Percentiles rank a stretch among this genome's conserved stretches.
These are phyloP conservation scores for Chenopodium suecicum DNA, from an alignment of 148 eudicot species.

Conservation along the genomic window DNA sequence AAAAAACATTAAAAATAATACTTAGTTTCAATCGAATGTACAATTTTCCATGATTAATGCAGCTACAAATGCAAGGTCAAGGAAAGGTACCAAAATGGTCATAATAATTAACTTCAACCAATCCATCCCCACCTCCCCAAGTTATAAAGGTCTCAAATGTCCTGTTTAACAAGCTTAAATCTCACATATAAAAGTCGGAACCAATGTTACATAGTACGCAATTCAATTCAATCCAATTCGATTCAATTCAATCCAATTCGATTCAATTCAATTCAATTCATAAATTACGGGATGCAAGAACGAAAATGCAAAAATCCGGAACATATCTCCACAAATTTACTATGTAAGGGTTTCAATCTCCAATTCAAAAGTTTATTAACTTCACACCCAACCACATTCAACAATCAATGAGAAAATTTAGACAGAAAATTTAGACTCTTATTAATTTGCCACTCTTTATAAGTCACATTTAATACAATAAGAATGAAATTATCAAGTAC, in stretches of 20 bases:
- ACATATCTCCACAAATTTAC: no score
- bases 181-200: not conserved
- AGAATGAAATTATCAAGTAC: not conserved
- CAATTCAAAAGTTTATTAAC: not conserved
- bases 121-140: not conserved
- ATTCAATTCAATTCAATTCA: no score
- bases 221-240: no score
- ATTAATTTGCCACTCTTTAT: not conserved
- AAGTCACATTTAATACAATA: not conserved
- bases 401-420: not conserved
- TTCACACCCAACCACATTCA: slow-evolving; percentile 2
- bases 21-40: not conserved
- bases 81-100: not conserved
- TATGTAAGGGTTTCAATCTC: not conserved
- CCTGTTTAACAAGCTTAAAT: not conserved
- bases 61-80: not conserved
- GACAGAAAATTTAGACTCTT: not conserved
- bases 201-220: no score
- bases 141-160: not conserved
- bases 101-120: not conserved
- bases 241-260: no score
- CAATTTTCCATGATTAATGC: not conserved
- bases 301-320: no score
- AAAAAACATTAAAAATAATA: not conserved
- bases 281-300: no score